Conservation (phyloP, 2,329 filamentous ascomycete species). For the Pyrenochaeta sp. region DNA sequence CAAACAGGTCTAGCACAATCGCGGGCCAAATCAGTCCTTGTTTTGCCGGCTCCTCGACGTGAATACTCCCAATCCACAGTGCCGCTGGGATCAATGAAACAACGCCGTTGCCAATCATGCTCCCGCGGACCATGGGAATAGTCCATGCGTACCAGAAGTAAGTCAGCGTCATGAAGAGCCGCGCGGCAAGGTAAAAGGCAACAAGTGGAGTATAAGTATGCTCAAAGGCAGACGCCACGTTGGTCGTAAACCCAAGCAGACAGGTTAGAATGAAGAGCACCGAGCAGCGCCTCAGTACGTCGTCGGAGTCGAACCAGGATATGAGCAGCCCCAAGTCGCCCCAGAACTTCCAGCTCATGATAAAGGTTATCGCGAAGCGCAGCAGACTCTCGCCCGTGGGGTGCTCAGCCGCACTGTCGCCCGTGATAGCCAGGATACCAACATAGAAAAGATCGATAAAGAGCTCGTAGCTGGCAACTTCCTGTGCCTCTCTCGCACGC, state of each 20-base stretch:
- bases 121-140: constrained; percentile 65
- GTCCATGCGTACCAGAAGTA: constrained; percentile 56
- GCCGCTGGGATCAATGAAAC: constrained; percentile 57
- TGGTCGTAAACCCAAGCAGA: constrained; percentile 69
- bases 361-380: constrained; percentile 67
- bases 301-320: constrained; percentile 69
- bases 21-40: constrained; percentile 65
- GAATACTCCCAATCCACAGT: constrained; percentile 68
- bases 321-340: constrained; percentile 64
- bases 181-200: constrained; percentile 65
- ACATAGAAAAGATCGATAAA: constrained; percentile 71
- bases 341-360: constrained; percentile 71
- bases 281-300: constrained; percentile 65
- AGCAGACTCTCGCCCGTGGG: constrained; percentile 64
- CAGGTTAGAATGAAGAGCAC: constrained; percentile 68
- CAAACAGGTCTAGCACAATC: constrained; percentile 62
- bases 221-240: constrained; percentile 63
- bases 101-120: constrained; percentile 61
- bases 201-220: constrained; percentile 66
- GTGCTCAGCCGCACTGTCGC: constrained; percentile 66
- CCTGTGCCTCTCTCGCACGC: constrained; percentile 65
- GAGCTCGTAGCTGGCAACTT: constrained; percentile 69
- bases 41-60: constrained; percentile 62
- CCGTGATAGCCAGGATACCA: constrained; percentile 69
- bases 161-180: constrained; percentile 62